phyloP scores from a whole-genome alignment of 208 protist species.

The Vickermania spadyakhi region DNA sequence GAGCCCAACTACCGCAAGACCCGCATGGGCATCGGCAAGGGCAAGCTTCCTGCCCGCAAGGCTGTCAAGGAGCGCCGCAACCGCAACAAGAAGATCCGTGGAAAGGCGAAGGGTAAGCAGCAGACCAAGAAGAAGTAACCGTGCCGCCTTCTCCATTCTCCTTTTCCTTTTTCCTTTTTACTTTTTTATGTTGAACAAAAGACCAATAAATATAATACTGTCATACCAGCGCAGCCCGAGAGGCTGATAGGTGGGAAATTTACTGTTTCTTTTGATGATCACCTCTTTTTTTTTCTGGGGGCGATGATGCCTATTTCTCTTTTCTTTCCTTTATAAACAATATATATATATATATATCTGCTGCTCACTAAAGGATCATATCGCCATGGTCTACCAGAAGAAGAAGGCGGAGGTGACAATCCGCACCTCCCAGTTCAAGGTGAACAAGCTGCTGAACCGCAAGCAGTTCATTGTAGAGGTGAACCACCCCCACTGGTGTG shows the following conservation, averaged over 20 bases:
- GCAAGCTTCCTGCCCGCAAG: constrained; percentile 91
- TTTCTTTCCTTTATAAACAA: constrained; percentile 7
- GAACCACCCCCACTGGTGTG: constrained; percentile 81
- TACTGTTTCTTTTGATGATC: constrained; percentile 1
- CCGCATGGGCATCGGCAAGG: constrained; percentile 91
- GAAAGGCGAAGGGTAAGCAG: constrained; percentile 93
- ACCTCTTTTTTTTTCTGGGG: constrained; percentile 1
- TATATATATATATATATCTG: constrained; percentile 1
- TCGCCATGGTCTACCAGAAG: constrained; percentile 85
- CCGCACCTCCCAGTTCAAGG: constrained; percentile 98
- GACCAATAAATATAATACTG: not conserved
- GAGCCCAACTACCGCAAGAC: constrained; percentile 98
- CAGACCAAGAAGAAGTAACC: constrained; percentile 90
- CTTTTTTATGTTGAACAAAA: not conserved
- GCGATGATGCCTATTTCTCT: not conserved
- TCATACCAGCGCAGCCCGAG: too few relatives aligned
- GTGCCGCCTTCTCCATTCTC: not conserved
- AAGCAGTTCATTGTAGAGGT: constrained; percentile 98
- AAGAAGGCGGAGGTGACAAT: constrained; percentile 88
- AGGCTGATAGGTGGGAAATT: not conserved
- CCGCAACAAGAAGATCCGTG: constrained; percentile 97
- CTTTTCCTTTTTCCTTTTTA: not conserved
- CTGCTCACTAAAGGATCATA: not conserved
- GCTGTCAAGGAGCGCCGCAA: constrained; percentile 99
- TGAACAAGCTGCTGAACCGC: constrained; percentile 98